Evolutionary conservation across 1,139 yeast species (phyloP), one percentile per base, ranked within the genome.

Genomic region (Zygosaccharomyces pseudobailii): DNA sequence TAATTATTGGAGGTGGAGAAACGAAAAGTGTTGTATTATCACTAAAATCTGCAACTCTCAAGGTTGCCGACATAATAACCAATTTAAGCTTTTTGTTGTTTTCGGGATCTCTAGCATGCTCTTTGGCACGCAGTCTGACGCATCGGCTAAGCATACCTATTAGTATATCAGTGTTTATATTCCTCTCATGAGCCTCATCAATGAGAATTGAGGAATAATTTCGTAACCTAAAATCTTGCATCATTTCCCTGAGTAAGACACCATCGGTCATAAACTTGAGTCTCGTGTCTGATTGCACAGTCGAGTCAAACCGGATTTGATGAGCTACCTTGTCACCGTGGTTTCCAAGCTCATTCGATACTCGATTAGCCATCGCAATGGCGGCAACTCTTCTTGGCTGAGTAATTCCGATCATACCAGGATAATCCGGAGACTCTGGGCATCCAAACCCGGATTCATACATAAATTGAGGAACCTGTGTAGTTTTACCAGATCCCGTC

Each of bases 321-420:
- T 92, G 81, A 7, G 92, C 96, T 9, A 94, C 98, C 50, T 78
- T 73, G 25, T 76, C 67, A 3, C 87, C 84, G 56, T 85, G 88
- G 54, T 83, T 77, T 0, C 97, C 97, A 50, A 92, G 70, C 65
- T 92, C 99, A 36, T 75, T 73, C 0, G 82, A 74, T 4, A 92
- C 96, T 69, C 99, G 84, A 47, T 80, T 76, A 1, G 98, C 92
- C 97, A 94, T 92, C 4, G 97, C 87, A 4, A 94, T 95, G 0
- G 98, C 97, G 4, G 99, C 99, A 49, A 92, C 98, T 70, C 99
- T 79, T 72, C 99, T 80, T 0, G 99, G 98, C 68, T 92, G 98
- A 0, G 99, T 92, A 23, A 94, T 75, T 48, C 97, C 98, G 60
- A 92, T 87, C 86, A 90, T 83, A 1, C 97, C 97, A 0, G 96